These are phyloP conservation scores for Castanospermum australe DNA, from an alignment of 306 rosid species.

Conservation along the genomic window DNA sequence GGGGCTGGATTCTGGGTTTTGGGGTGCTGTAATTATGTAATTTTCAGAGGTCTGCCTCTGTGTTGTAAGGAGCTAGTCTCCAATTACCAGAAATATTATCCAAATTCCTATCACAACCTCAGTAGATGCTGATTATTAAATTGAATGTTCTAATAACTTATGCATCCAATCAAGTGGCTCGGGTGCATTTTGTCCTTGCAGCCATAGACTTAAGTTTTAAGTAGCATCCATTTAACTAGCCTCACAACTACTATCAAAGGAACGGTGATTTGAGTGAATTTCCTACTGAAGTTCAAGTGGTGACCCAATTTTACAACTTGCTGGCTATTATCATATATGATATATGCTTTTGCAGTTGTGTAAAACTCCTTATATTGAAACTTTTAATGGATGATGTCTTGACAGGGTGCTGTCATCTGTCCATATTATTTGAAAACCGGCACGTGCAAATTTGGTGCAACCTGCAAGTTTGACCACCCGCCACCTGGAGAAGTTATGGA, in stretches of 20 bases:
- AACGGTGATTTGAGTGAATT: not conserved
- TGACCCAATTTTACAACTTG: not conserved
- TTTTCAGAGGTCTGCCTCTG: no score
- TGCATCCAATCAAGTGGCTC: not conserved
- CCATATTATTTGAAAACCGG: slow-evolving; percentile 94
- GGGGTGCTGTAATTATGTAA: no score
- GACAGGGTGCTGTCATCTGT: slow-evolving; percentile 77
- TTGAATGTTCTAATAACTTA: not conserved
- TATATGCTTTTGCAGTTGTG: no score
- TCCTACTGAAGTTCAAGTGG: not conserved
- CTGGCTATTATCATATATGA: no score
- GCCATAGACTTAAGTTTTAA: not conserved
- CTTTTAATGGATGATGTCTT: not conserved
- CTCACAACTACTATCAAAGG: not conserved
- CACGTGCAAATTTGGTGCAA: slow-evolving; percentile 83
- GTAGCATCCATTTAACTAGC: not conserved
- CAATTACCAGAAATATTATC: no score
- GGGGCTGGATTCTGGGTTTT: no score
- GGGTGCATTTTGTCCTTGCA: slow-evolving; percentile 13
- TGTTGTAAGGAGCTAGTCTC: no score
- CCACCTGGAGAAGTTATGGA: slow-evolving; percentile 97
- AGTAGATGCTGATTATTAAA: slow-evolving; percentile 9
- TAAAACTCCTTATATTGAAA: not conserved
- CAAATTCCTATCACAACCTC: no score
- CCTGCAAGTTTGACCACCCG: slow-evolving; percentile 96